Evolutionary conservation across 75 land plant genomes (phyloP), one percentile per base, ranked within the genome.

Genomic region (Picea glauca): DNA sequence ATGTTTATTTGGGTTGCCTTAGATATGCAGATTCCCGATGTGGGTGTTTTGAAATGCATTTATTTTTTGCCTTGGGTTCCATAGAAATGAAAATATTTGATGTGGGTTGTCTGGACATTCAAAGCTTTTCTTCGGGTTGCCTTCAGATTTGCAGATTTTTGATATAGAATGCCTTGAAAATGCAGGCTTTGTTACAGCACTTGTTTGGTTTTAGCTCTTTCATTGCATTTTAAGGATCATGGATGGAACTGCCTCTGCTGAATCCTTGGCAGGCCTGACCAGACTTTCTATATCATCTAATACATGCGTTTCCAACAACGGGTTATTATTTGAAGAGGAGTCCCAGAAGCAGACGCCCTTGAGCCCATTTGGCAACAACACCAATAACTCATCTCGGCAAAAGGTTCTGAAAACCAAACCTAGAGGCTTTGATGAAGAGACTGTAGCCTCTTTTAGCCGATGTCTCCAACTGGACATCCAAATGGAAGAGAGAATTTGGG

Each of bases 401-500:
- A 75, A 75, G 58, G 76, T 75, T 8, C 38, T 35, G 38, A 35
- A 35, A 35, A 35, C 38, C 38, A 35, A 35, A 35, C 78, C 82
- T 6, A 66, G 82, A 11, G 82, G 82, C 58, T 76, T 81, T 38
- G 78, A 76, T 17, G 82, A 81, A 76, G 82, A 81, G 56, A 76
- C 77, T 4, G 62, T 74, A 1, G 61, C 61, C 61, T 2, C n/a
- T 75, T 35, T 62, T 43, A 60, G 50, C 59, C 59, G 80, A 62
- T 23, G 73, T 54, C 4, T 31, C 43, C 15, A 81, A n/a, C 18
- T 66, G 74, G 91, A 91, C 65, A 83, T 91, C n/a, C 87, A 81
- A 60, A 83, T 92, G 92, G 94, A 90, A 62, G 90, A 83, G 59
- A 75, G 40, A 26, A 86, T 92, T 13, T 92, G 94, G 94, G 80